Evolutionary conservation across 805 yeast species (phyloP).

Genomic region (Candida wancherniae): DNA sequence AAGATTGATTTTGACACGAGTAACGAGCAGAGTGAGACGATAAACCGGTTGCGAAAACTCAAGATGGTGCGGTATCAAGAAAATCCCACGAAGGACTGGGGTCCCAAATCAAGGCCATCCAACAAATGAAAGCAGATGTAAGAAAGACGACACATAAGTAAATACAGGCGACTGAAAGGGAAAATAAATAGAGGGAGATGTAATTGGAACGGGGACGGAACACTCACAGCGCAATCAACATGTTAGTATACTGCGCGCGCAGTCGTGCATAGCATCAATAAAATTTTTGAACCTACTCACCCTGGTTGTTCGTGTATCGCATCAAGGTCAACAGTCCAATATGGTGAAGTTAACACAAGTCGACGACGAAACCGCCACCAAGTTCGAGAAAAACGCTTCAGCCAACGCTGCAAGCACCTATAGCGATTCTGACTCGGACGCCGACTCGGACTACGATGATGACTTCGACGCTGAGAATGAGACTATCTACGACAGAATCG

Average conservation of each 20-base stretch:
- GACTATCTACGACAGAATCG: slow-evolving; percentile 78
- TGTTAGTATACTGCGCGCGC: too few relatives aligned
- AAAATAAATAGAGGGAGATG: too few relatives aligned
- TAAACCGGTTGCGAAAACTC: slow-evolving; percentile 62
- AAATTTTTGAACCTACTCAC: slow-evolving; percentile 14
- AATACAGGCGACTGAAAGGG: too few relatives aligned
- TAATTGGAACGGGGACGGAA: too few relatives aligned
- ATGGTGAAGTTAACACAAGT: slow-evolving; percentile 79
- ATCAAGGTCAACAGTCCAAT: slow-evolving; percentile 10
- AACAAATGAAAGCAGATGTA: slow-evolving; percentile 5
- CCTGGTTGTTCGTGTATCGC: neutral
- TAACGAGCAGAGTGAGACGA: slow-evolving; percentile 52
- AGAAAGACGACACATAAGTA: too few relatives aligned
- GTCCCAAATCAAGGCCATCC: slow-evolving; percentile 81
- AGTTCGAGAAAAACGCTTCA: slow-evolving; percentile 31
- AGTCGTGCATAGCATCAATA: slow-evolving; percentile 18
- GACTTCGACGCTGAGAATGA: slow-evolving; percentile 78
- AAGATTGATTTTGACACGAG: slow-evolving; percentile 52
- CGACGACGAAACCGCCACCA: slow-evolving; percentile 49
- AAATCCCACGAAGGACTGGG: slow-evolving; percentile 95
- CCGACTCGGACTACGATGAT: slow-evolving; percentile 56
- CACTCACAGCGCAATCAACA: too few relatives aligned
- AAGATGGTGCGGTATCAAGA: slow-evolving; percentile 86
- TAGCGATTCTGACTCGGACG: slow-evolving; percentile 38
- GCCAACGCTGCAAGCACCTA: slow-evolving; percentile 26